Base-by-base conservation (phyloP, 305 asterid species). In the Fraxinus nigra region DNA sequence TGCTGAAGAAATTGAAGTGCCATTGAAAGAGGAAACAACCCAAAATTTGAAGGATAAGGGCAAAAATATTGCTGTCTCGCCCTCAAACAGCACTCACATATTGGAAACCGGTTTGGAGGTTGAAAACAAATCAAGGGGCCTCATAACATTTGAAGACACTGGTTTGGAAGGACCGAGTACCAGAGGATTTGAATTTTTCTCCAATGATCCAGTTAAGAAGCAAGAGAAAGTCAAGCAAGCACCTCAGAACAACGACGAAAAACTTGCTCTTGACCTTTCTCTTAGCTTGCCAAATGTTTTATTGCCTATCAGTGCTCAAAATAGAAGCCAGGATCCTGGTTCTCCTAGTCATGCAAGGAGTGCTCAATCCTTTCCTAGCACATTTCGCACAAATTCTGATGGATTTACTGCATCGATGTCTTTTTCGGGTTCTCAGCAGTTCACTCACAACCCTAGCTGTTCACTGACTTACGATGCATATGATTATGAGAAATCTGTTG, bases 281-380 rank as follows among this genome's bases (percentile, higher is more conserved):
- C 98, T 97, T 86, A 92, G 99, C 95, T 90, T 97, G 87, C 99
- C 99, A 61, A 96, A 91, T 86, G 96, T 96, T 65, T 82, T 94
- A 81, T 83, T 93, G 85, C 98, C 98, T 46, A 92, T 94, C 14
- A 92, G 97, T 72, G 87, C 93, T 33, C 92, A 87, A 77, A 87
- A 78, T 81, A 81, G 83, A 81, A 88, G 70, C 51, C 93, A 89
- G 67, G 91, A 87, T 70, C 97, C 98, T 78, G 91, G 92, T 82
- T 94, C 99, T 84, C 99, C 98, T 65, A 92, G 93, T 88, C 97
- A 86, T 79, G 92, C 90, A 69, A 91, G 95, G 87, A 94, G 99
- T 81, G 78, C 88, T 48, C 98, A 96, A 54, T 96, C 99, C 78
- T 91, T 89, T 80, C 92, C 92, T 65, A 94, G 98, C 87, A 90